Evolutionary conservation across 441 rosid genomes (phyloP).

Genomic region (Gossypium schwendimanii): DNA sequence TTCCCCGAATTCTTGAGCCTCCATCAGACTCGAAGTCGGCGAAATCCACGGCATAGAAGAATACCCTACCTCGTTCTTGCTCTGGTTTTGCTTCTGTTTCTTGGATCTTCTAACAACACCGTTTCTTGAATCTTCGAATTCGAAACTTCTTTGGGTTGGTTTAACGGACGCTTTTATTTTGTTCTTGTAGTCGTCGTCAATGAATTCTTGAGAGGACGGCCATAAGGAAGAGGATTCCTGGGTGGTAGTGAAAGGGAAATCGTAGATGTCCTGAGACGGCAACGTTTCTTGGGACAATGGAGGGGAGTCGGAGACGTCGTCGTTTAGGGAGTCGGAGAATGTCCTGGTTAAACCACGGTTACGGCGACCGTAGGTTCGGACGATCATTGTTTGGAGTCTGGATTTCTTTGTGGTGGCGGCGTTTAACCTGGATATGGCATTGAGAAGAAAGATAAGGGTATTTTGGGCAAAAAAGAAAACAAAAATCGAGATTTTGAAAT

Average conservation of each 20-base stretch:
- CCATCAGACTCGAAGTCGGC: constrained; percentile 68
- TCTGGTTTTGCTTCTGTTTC: constrained; percentile 30
- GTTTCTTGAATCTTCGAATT: constrained; percentile 20
- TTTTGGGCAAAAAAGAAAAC: constrained; percentile 21
- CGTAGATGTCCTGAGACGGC: constrained; percentile 39
- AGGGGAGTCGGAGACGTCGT: constrained; percentile 33
- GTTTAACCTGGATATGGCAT: constrained; percentile 20
- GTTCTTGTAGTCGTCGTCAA: constrained; percentile 16
- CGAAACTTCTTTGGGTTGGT: constrained; percentile 14
- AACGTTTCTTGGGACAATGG: constrained; percentile 51
- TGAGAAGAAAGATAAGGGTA: constrained; percentile 26
- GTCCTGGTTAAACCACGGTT: constrained; percentile 41
- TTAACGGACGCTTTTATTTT: not conserved
- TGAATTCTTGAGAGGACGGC: constrained; percentile 40
- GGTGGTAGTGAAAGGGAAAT: constrained; percentile 48
- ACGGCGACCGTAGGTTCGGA: constrained; percentile 90
- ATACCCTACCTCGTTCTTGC: constrained; percentile 12
- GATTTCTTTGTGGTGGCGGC: not conserved
- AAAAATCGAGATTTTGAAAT: not conserved
- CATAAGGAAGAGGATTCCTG: constrained; percentile 71
- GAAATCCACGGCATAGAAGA: constrained; percentile 27
- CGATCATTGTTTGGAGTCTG: constrained; percentile 47
- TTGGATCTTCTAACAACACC: constrained; percentile 34
- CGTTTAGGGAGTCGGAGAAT: constrained; percentile 41
- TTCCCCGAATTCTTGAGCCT: constrained; percentile 96